These are phyloP conservation scores for Przewalskia tangutica DNA, from an alignment of 257 asterid species.

Conservation along the genomic window DNA sequence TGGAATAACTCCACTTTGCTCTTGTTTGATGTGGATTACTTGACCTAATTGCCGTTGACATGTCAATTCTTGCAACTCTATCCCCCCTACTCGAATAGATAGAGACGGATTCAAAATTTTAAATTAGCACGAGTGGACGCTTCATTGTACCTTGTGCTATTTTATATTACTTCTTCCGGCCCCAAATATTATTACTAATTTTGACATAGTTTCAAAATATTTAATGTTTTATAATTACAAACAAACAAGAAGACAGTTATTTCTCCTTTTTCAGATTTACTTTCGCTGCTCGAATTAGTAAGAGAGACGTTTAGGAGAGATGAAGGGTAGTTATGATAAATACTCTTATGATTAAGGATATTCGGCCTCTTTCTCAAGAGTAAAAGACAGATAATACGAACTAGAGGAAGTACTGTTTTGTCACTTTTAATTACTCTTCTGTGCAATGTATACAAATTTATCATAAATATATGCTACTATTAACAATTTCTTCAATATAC, in stretches of 20 bases:
- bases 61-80: background rate
- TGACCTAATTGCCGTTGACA: background rate
- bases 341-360: background rate
- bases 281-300: too few species aligned
- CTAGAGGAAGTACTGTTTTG: background rate
- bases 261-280: too few species aligned
- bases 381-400: background rate
- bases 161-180: background rate
- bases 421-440: background rate
- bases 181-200: too few species aligned
- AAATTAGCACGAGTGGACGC: background rate
- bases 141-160: background rate
- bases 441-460: background rate
- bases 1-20: background rate
- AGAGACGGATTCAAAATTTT: background rate
- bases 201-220: too few species aligned
- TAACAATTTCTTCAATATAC: background rate
- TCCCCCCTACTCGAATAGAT: background rate
- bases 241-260: too few species aligned
- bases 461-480: background rate
- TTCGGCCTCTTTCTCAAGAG: background rate
- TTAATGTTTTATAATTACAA: too few species aligned
- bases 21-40: background rate
- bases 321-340: too few species aligned
- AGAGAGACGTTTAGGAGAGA: background rate